phyloP scores from a whole-genome alignment of 2,329 filamentous ascomycete genomes.

The Beauveria sp. region DNA sequence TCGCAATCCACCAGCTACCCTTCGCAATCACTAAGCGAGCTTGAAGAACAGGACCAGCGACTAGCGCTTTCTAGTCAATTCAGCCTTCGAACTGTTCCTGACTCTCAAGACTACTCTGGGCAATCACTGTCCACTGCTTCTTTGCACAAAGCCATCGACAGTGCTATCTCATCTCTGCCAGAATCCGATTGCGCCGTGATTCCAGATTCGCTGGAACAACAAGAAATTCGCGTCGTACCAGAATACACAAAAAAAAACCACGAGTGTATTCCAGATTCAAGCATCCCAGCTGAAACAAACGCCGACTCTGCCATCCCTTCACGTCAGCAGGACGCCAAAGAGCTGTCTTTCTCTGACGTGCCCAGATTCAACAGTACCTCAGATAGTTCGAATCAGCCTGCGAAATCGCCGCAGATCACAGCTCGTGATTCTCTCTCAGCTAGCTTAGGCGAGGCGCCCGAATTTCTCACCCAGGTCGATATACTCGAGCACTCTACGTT shows the following conservation, averaged over 20 bases:
- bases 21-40: constrained; percentile 26
- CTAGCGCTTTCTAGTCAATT: constrained; percentile 22
- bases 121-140: constrained; percentile 17
- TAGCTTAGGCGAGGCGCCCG: not conserved
- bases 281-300: not conserved
- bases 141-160: constrained; percentile 3
- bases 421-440: not conserved
- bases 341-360: not conserved
- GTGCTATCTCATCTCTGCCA: constrained; percentile 2
- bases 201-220: constrained; percentile 14
- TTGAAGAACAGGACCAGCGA: constrained; percentile 28
- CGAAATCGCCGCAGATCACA: not conserved
- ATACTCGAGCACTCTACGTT: not conserved
- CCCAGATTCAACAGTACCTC: not conserved
- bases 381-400: not conserved
- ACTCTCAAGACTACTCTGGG: constrained; percentile 34
- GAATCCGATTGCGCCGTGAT: constrained; percentile 1
- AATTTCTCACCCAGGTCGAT: not conserved
- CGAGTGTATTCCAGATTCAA: not conserved
- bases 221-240: not conserved
- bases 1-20: constrained; percentile 23
- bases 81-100: constrained; percentile 33
- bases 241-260: not conserved
- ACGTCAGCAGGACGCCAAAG: not conserved
- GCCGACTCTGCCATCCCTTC: constrained; percentile 1